Evolutionary conservation across 2,329 filamentous ascomycete genomes (phyloP).

Genomic region (Botrytis tulipae): DNA sequence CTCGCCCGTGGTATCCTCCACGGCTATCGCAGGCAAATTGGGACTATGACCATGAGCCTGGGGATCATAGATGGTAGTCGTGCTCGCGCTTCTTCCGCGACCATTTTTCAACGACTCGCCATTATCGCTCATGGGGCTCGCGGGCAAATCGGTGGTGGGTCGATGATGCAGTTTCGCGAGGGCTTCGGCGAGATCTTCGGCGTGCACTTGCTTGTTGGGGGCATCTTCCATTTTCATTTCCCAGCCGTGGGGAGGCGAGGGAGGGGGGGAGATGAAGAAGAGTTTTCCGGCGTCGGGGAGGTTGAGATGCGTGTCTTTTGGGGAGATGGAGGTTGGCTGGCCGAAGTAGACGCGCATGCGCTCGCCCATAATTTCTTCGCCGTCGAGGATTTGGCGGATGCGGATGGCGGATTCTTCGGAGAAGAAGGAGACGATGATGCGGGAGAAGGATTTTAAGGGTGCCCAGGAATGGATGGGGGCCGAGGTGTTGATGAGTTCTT

Average conservation of each 20-base stretch:
- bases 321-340: constrained; percentile 56
- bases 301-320: constrained; percentile 57
- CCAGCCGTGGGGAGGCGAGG: constrained; percentile 67
- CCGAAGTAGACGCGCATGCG: constrained; percentile 69
- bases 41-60: constrained; percentile 54
- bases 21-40: constrained; percentile 61
- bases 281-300: constrained; percentile 68
- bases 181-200: constrained; percentile 66
- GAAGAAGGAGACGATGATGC: constrained; percentile 78
- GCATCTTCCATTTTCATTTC: constrained; percentile 66
- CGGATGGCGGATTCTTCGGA: constrained; percentile 66
- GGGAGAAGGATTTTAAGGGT: constrained; percentile 77
- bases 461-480: constrained; percentile 75
- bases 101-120: constrained; percentile 26
- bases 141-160: constrained; percentile 39
- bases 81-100: constrained; percentile 56
- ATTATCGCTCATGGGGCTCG: constrained; percentile 45
- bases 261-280: constrained; percentile 71
- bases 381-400: constrained; percentile 71
- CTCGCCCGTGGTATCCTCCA: constrained; percentile 61
- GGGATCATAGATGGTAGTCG: constrained; percentile 65
- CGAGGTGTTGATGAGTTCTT: constrained; percentile 66
- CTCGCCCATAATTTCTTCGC: constrained; percentile 69
- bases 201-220: constrained; percentile 67
- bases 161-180: constrained; percentile 59